These are phyloP conservation scores for Picocystis sp. DNA, from an alignment of 163 green algal genomes.

Conservation along the genomic window DNA sequence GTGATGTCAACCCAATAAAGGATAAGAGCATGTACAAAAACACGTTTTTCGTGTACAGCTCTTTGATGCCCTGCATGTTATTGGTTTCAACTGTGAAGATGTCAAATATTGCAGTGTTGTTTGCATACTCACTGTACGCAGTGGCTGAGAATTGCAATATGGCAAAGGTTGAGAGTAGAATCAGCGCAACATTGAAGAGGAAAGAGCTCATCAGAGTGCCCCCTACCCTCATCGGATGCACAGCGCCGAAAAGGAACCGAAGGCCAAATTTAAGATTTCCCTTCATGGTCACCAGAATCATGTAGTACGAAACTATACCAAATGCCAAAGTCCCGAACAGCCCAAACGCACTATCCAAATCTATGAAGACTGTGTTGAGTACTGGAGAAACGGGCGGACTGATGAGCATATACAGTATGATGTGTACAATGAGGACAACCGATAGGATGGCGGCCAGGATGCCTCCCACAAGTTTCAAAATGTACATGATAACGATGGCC, in stretches of 20 bases:
- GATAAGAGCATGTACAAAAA: slow-evolving; percentile 59
- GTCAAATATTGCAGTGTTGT: slow-evolving; percentile 59
- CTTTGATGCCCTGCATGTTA: slow-evolving; percentile 41
- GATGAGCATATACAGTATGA: slow-evolving; percentile 83
- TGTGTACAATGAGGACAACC: slow-evolving; percentile 71
- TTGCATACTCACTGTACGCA: slow-evolving; percentile 78
- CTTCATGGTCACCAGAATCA: slow-evolving; percentile 38
- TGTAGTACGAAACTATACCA: slow-evolving; percentile 82
- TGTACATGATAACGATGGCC: slow-evolving; percentile 73
- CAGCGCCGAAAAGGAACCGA: slow-evolving; percentile 68
- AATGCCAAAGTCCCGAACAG: slow-evolving; percentile 82
- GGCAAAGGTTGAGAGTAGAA: slow-evolving; percentile 67
- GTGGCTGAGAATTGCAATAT: slow-evolving; percentile 83
- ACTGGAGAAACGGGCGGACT: slow-evolving; percentile 57
- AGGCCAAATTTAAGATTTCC: slow-evolving; percentile 59
- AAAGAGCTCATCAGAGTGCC: slow-evolving; percentile 84
- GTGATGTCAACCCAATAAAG: slow-evolving; percentile 19
- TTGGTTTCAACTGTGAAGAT: slow-evolving; percentile 67
- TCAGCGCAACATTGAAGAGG: slow-evolving; percentile 88
- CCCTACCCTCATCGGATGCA: slow-evolving; percentile 23
- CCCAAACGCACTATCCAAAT: slow-evolving; percentile 24
- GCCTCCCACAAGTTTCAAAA: slow-evolving; percentile 49
- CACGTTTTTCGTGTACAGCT: slow-evolving; percentile 66
- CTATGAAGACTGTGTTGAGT: slow-evolving; percentile 64
- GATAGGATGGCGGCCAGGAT: slow-evolving; percentile 46